phyloP scores from a whole-genome alignment of 305 asterid genomes.

The Striga hermonthica region DNA sequence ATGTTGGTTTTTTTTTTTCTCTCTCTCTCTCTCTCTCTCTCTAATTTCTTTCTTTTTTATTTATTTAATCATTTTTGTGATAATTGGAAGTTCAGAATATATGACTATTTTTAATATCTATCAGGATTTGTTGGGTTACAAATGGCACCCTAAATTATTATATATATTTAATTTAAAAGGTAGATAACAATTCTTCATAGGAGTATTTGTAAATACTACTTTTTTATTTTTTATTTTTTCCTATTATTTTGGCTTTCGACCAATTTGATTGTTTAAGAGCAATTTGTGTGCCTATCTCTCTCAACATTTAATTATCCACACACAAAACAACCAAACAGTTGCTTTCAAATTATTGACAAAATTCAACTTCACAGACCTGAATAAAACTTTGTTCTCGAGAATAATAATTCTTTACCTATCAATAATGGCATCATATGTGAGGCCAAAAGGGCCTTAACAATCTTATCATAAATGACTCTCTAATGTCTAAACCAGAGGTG shows the following conservation, averaged over 20 bases:
- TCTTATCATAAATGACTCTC: not conserved
- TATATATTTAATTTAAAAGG: not conserved
- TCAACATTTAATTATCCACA: not conserved
- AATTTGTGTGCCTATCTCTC: too few species aligned
- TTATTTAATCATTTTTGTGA: too few species aligned
- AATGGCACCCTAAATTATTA: not conserved
- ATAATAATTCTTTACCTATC: not conserved
- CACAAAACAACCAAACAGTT: not conserved
- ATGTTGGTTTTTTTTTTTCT: not conserved
- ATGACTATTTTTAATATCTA: not conserved
- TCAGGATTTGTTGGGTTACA: not conserved
- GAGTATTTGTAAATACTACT: not conserved
- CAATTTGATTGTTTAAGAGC: not conserved
- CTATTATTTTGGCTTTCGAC: not conserved
- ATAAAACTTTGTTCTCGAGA: not conserved
- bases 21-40: too few species aligned
- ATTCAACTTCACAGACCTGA: not conserved
- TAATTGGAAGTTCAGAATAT: too few species aligned
- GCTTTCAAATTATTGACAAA: slow-evolving; percentile 10
- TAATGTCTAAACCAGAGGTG: too few species aligned
- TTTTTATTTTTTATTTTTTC: not conserved
- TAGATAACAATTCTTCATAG: not conserved
- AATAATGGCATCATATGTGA: not conserved
- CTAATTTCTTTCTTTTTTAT: too few species aligned
- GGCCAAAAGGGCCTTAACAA: not conserved